A percentile compares a stretch with the other conserved stretches of the same genome.
Conservation (phyloP, 495 filamentous ascomycete species). For the Acidomyces sp. region DNA sequence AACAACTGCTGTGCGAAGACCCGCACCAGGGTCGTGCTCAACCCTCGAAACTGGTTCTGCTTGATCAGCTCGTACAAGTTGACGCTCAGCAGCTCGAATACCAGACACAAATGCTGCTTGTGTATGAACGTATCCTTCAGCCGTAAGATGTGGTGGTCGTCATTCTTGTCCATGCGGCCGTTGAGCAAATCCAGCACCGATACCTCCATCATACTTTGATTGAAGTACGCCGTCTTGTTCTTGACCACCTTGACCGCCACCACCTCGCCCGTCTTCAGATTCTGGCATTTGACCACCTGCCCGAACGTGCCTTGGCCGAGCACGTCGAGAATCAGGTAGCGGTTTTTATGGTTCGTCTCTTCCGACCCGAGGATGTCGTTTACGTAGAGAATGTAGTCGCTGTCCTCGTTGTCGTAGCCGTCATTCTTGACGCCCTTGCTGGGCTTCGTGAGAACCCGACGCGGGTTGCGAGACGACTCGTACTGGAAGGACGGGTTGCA, state of each 20-base stretch:
- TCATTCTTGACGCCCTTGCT: constrained; percentile 99
- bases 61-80: constrained; percentile 99
- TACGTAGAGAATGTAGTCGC: constrained; percentile 98
- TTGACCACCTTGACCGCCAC: constrained; percentile 99
- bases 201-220: constrained; percentile 99
- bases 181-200: constrained; percentile 96
- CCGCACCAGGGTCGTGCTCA: constrained; percentile 93
- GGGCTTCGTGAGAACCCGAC: constrained; percentile 94
- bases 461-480: constrained; percentile 95
- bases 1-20: constrained; percentile 97
- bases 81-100: constrained; percentile 94
- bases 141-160: constrained; percentile 92
- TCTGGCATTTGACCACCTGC: constrained; percentile 99
- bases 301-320: constrained; percentile 97
- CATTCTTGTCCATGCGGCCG: constrained; percentile 96
- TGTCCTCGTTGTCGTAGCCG: constrained; percentile 97
- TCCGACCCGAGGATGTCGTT: constrained; percentile 98
- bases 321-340: constrained; percentile 95
- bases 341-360: constrained; percentile 95
- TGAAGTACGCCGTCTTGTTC: constrained; percentile 98
- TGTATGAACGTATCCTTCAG: constrained; percentile 99
- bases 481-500: constrained; percentile 99
- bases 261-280: constrained; percentile 93
- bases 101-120: constrained; percentile 90
- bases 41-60: constrained; percentile 95